Evolutionary conservation across 192 early-diverging fungal genomes (phyloP), one percentile per base, ranked within the genome.

Genomic region (Linnemannia exigua): DNA sequence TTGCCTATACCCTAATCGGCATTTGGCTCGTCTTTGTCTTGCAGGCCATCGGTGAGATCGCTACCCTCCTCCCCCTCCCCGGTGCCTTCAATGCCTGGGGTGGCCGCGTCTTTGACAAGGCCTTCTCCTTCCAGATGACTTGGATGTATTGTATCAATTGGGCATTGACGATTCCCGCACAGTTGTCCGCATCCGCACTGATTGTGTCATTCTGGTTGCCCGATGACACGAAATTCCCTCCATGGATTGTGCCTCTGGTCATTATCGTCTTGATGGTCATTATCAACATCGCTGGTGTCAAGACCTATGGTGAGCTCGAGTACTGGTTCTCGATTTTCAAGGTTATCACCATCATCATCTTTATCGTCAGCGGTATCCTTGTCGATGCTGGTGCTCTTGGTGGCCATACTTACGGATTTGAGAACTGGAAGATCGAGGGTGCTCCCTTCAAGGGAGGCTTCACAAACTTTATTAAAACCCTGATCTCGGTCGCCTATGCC

Each of bases 1-100:
- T 95, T n/a, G 93, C 95, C 28, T 97, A 94, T 77, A 44, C 84
- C 22, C 66, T 92, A 12, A 93, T 93, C n/a, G 93, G 93, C 52
- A 82, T 90, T 1, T 92, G 92, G 91, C 89, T 94, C 1, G 91
- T 90, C 67, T 94, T 93, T 67, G 87, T 94, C 67, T 90, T 91
- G 80, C 92, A 92, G 31, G 93, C 91, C 72, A 88, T 97, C 78
- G 95, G 94, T 74, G 96, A 97, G 79, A 93, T 97, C 91, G 93
- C 95, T 4, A 93, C 96, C n/a, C n/a, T n/a, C n/a, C n/a, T n/a
- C n/a, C n/a, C n/a, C n/a, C n/a, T n/a, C n/a, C n/a, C n/a, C n/a
- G n/a, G n/a, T n/a, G n/a, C n/a, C n/a, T n/a, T n/a, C n/a, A n/a
- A n/a, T n/a, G 90, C 92, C 48, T 93, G 92, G 82, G 93, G 91